A percentile compares a stretch with the other conserved stretches of the same genome.
Conservation (phyloP, 1,284 basidiomycete genomes). For the Ustanciosporium gigantosporum region DNA sequence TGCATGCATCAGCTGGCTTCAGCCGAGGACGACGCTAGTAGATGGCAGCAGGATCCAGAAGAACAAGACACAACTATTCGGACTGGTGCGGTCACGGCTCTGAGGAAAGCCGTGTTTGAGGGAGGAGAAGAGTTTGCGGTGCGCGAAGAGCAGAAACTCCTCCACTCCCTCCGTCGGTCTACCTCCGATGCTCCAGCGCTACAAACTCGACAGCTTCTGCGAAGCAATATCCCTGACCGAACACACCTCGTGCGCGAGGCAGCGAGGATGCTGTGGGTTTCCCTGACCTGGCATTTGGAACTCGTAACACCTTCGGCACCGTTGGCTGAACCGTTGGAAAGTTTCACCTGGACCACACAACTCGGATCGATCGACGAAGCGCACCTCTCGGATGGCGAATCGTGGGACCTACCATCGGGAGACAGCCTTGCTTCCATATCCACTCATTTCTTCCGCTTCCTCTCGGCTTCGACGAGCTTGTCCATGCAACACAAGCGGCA, state of each 20-base stretch:
- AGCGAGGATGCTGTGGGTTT: constrained; percentile 41
- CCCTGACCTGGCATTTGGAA: constrained; percentile 23
- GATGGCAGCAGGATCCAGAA: constrained; percentile 26
- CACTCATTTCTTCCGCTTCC: constrained; percentile 28
- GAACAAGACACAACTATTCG: constrained; percentile 25
- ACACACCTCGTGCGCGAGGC: constrained; percentile 53
- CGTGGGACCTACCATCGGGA: constrained; percentile 6
- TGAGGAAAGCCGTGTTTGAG: constrained; percentile 33
- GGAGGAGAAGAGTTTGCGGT: constrained; percentile 34
- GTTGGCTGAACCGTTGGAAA: constrained; percentile 13
- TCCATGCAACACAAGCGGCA: constrained; percentile 5
- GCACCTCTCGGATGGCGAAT: constrained; percentile 27
- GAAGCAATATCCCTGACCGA: constrained; percentile 41
- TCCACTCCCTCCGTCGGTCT: constrained; percentile 4
- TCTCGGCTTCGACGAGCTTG: constrained; percentile 11
- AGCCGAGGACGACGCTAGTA: constrained; percentile 25
- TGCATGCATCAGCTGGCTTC: constrained; percentile 40
- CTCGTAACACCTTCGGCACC: constrained; percentile 12
- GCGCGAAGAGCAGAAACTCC: constrained; percentile 20
- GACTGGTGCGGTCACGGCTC: constrained; percentile 31
- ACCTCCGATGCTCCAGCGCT: background rate
- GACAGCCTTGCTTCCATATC: constrained; percentile 12
- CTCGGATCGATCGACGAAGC: constrained; percentile 25
- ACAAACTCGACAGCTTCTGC: constrained; percentile 14
- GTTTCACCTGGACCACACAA: constrained; percentile 6